Evolutionary conservation across 2,329 filamentous ascomycete genomes (phyloP).

Genomic region (Aspergillus proliferans): DNA sequence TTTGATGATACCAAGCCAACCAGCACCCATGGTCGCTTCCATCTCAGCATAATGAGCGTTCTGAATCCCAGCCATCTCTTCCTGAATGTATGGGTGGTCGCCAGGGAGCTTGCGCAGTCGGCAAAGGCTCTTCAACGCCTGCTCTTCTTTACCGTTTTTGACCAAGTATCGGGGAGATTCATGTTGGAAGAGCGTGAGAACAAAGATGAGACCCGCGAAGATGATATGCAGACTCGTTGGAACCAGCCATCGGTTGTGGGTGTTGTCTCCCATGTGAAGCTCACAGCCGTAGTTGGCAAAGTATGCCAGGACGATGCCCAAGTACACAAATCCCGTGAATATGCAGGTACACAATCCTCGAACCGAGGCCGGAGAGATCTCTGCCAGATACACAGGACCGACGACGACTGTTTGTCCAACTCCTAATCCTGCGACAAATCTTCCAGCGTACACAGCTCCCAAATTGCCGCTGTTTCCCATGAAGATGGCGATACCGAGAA

Average conservation of each 20-base stretch:
- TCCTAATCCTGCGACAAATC: conserved; percentile 41
- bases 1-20: conserved; percentile 59
- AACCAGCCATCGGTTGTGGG: conserved; percentile 49
- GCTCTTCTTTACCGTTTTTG: conserved; percentile 55
- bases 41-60: conserved; percentile 62
- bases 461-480: conserved; percentile 35
- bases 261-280: conserved; percentile 43
- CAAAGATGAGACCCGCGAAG: conserved; percentile 65
- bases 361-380: conserved; percentile 61
- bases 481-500: conserved; percentile 39
- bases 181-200: conserved; percentile 61
- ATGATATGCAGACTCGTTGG: conserved; percentile 72
- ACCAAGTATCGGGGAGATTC: conserved; percentile 68
- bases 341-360: conserved; percentile 68
- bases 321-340: conserved; percentile 66
- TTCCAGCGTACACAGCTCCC: conserved; percentile 38
- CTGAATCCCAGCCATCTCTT: conserved; percentile 60
- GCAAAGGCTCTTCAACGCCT: conserved; percentile 41
- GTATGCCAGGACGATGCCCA: conserved; percentile 73
- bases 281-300: conserved; percentile 64
- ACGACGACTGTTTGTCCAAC: conserved; percentile 41
- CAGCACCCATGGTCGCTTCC: conserved; percentile 61
- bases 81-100: conserved; percentile 56
- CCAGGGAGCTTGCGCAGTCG: conserved; percentile 53
- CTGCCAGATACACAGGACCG: conserved; percentile 64